phyloP scores from a whole-genome alignment of 176 grass and related monocot genomes.

The Cenchrus fungigraminus region DNA sequence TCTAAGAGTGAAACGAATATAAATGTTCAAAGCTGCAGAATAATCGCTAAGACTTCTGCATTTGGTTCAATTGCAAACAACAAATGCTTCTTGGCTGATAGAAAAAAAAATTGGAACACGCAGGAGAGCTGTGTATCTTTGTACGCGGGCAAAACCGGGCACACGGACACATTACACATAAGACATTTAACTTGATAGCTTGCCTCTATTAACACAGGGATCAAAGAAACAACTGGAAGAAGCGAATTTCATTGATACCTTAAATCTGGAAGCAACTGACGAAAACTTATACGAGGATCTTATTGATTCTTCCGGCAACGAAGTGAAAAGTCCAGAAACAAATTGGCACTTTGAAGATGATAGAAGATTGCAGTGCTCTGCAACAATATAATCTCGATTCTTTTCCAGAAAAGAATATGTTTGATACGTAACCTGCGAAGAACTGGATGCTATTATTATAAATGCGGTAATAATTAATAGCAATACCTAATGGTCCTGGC shows the following conservation, averaged over 20 bases:
- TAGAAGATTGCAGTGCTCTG: constrained; percentile 94
- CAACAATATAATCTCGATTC: constrained; percentile 96
- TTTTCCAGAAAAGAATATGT: constrained; percentile 97
- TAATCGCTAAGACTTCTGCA: not conserved
- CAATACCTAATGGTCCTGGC: constrained; percentile 1
- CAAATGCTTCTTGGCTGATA: too few relatives aligned
- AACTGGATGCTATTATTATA: constrained; percentile 9
- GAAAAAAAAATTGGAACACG: not conserved
- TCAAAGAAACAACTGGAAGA: constrained; percentile 30
- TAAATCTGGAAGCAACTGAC: constrained; percentile 97
- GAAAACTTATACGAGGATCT: constrained; percentile 99
- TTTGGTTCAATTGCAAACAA: constrained; percentile 6
- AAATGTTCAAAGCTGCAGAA: constrained; percentile 3
- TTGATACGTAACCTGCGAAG: constrained; percentile 88
- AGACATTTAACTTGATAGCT: too few relatives aligned
- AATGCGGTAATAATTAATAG: constrained; percentile 33
- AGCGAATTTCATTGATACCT: constrained; percentile 52
- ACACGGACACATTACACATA: too few relatives aligned
- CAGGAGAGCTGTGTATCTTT: too few relatives aligned
- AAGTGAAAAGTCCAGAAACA: constrained; percentile 88
- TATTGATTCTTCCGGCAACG: constrained; percentile 84
- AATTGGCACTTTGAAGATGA: constrained; percentile 85
- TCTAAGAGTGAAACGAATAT: constrained; percentile 28
- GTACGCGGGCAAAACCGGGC: too few relatives aligned
- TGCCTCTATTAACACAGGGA: not conserved